Evolutionary conservation across 345 rosid genomes (phyloP), one percentile per base, ranked within the genome.

Genomic region (Rhodamnia rubescens): DNA sequence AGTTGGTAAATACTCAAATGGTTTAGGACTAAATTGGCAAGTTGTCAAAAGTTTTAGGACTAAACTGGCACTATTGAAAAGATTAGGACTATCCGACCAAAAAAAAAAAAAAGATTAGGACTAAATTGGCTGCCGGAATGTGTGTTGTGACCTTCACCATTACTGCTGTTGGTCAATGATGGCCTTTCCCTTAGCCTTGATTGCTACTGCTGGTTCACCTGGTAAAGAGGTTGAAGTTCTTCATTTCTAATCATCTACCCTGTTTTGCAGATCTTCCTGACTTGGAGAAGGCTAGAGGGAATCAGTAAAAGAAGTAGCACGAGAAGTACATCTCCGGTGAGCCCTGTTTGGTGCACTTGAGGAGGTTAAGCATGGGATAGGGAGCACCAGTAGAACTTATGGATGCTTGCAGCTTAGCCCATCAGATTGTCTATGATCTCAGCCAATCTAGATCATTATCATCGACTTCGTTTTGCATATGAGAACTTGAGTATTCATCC

Each of bases 251-350:
- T 56, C 55, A 49, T 26, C 4, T 75, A 16, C 11, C 51, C 49
- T 50, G 47, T 53, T 42, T 53, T 89, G 88, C 94, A 96, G 99
- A 97, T 91, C 96, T 97, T 87, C 99, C 98, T 29, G 99, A 97
- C 90, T 87, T 97, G 93, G 99, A 96, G 87, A 97, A 95, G 94
- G 98, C 94, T 54, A 92, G 97, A 92, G 93, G 92, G 87, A 91
- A 85, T 24, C 58, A 86, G 50, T 24, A 13, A 36, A 36, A 80
- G 40, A 52, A 85, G 53, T 42, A 75, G 53, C 9, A 27, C 15
- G 4, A 40, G 59, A 55, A 11, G 16, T 36, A 32, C 56, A 51
- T n/a, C 36, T 82, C 56, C 58, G 11, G 84, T 16, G 9, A 32
- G 18, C 44, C 24, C 59, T 5, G 84, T 82, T 56, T 53, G 55